Base-by-base conservation (phyloP, 768 basidiomycete genomes). In the Pleurotus cornucopiae region DNA sequence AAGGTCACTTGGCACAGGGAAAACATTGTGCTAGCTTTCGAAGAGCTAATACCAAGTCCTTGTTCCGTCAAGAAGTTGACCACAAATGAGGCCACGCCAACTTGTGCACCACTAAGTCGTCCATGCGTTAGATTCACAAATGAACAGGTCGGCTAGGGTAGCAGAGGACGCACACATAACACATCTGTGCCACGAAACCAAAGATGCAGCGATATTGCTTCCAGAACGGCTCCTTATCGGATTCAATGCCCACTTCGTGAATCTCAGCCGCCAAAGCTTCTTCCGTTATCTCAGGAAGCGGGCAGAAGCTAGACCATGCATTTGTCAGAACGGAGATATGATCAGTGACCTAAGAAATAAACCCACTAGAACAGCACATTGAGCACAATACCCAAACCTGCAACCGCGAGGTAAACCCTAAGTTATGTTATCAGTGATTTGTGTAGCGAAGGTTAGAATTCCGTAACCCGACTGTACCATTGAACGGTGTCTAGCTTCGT, bases 1-100 rank as follows among this genome's bases (percentile, higher is more conserved):
- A 86, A 86, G 13, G 84, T 85, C 66, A 88, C 76, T 62, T 88
- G 83, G 61, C 84, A 88, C 65, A 85, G 84, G 6, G 87, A 89
- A 62, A 88, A 86, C 54, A 89, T 67, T 52, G 83, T 70, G 55
- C 86, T 84, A 41, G 84, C 86, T 57, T 71, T 68, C 3, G 84
- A 68, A 37, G 77, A 70, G 51, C 62, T 63, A 59, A 84, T 76
- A 39, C 81, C 80, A 53, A 86, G 67, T 12, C 77, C 77, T 60
- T 85, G 85, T 41, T 85, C 86, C n/a, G 73, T 66, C 54, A 89
- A 76, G 67, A 79, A 89, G 72, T 88, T 88, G 60, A 89, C 81
- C 21, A 84, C 83, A 60, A 89, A 76, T 6, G 82, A 72, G 2
- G 85, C 86, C 25, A 88, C 83, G 3, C 72, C 83, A 6, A 87